Evolutionary conservation across 148 eudicot species (phyloP).

Genomic region (Camellia japonica): DNA sequence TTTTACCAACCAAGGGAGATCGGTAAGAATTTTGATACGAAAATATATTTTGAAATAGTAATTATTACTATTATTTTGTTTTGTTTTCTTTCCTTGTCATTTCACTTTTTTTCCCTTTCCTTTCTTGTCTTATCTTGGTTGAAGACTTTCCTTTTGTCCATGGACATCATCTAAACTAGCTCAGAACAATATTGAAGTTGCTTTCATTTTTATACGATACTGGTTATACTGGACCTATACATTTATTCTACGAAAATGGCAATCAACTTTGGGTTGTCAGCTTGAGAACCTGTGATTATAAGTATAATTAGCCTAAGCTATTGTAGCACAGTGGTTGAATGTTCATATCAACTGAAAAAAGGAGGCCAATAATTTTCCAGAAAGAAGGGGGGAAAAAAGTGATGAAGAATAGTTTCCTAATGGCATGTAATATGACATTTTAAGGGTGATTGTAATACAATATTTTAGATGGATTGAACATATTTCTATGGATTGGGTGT

Average conservation of each 20-base stretch:
- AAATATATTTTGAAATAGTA: neutral
- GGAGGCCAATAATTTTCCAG: neutral
- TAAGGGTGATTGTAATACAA: neutral
- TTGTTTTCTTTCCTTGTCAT: neutral
- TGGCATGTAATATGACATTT: neutral
- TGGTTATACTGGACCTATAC: neutral
- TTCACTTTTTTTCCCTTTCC: no score
- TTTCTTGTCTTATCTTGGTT: neutral
- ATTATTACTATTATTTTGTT: neutral
- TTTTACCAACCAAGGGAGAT: slow-evolving; percentile 81
- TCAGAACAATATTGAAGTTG: neutral
- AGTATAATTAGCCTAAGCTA: neutral
- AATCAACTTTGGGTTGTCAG: neutral
- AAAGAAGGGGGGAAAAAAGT: neutral
- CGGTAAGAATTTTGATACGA: slow-evolving; percentile 44
- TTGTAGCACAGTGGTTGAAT: neutral
- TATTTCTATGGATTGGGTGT: neutral
- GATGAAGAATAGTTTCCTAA: neutral
- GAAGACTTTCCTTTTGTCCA: slow-evolving; percentile 7
- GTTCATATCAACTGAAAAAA: neutral
- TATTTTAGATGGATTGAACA: neutral
- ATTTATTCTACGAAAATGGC: neutral
- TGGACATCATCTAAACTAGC: neutral
- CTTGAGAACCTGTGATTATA: neutral
- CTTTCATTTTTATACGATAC: neutral